phyloP scores from a whole-genome alignment of 1,284 basidiomycete genomes.

The Volvariella surrecta region DNA sequence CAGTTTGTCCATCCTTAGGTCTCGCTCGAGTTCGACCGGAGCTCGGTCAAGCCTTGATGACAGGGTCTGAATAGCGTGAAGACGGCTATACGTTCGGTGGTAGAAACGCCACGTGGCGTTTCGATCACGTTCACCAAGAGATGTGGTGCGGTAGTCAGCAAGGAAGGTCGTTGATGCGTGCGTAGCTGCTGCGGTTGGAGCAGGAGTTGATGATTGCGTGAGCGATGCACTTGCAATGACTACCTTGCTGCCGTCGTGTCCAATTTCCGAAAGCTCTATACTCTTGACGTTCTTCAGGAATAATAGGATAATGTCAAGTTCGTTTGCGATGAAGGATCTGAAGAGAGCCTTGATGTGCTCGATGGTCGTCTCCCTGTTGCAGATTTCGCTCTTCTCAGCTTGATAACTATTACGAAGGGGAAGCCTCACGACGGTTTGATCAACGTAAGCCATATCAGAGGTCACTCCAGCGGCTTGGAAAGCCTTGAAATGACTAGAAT shows the following conservation, averaged over 20 bases:
- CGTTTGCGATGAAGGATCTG: constrained; percentile 30
- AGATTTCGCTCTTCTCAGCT: constrained; percentile 19
- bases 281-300: constrained; percentile 31
- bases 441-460: neutral
- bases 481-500: neutral
- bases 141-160: no score
- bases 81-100: no score
- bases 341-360: constrained; percentile 27
- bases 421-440: constrained; percentile 35
- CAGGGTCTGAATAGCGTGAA: no score
- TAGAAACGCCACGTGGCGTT: no score
- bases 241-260: constrained; percentile 6
- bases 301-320: constrained; percentile 32
- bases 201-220: no score
- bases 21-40: constrained; percentile 2
- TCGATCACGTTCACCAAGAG: no score
- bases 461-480: neutral
- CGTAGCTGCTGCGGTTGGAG: no score
- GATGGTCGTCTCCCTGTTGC: constrained; percentile 19
- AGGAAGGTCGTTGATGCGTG: no score
- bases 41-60: neutral
- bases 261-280: constrained; percentile 30
- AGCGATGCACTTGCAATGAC: no score
- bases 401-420: constrained; percentile 25
- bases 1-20: constrained; percentile 30